These are phyloP conservation scores for Taiozyma sp. DNA, from an alignment of 1,139 yeast species.

Conservation along the genomic window DNA sequence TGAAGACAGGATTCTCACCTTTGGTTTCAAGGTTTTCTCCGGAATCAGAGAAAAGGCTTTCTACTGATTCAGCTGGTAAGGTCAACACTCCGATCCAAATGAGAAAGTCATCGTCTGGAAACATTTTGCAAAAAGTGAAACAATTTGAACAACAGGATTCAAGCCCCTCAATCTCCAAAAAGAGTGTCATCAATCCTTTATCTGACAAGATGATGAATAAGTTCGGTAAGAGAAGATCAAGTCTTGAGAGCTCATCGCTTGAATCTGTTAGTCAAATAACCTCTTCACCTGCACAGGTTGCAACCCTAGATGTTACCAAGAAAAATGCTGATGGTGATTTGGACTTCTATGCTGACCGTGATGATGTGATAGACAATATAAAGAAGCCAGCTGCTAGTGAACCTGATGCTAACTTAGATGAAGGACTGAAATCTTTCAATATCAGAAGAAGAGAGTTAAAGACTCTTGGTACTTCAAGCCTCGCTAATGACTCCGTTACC, in stretches of 20 bases:
- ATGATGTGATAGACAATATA: background rate
- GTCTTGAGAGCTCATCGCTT: constrained; percentile 4
- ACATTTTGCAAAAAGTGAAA: constrained; percentile 26
- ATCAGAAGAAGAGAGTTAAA: background rate
- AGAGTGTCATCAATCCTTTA: constrained; percentile 16
- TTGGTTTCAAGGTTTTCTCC: constrained; percentile 16
- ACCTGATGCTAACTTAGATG: background rate
- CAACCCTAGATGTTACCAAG: background rate
- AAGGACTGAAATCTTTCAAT: background rate
- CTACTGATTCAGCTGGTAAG: background rate
- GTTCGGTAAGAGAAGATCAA: constrained; percentile 28
- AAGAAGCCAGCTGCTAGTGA: background rate
- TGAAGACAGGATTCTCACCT: constrained; percentile 10
- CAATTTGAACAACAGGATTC: constrained; percentile 25
- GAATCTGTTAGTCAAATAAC: background rate
- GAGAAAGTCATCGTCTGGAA: constrained; percentile 25
- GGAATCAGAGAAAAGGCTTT: constrained; percentile 2
- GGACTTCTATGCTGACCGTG: background rate
- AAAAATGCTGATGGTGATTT: background rate
- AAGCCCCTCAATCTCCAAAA: constrained; percentile 6
- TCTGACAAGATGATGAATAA: constrained; percentile 24
- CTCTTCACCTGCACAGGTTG: background rate
- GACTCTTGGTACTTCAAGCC: background rate
- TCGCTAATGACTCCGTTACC: background rate
- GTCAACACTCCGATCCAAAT: constrained; percentile 1